These are phyloP conservation scores for Jaminaea rosea DNA, from an alignment of 1,284 basidiomycete species.

Conservation along the genomic window DNA sequence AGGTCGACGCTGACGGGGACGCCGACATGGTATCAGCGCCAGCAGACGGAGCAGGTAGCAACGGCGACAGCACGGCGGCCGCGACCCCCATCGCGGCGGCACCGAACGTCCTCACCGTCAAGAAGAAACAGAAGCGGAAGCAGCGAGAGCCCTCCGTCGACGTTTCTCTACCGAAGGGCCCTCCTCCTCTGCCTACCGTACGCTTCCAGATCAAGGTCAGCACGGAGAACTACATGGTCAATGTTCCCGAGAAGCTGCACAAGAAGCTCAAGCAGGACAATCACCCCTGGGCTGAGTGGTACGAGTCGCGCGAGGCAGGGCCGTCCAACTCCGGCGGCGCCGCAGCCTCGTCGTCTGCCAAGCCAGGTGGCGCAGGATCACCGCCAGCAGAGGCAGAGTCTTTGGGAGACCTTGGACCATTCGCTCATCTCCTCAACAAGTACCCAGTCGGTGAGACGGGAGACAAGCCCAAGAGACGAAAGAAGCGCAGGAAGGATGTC, in stretches of 20 bases:
- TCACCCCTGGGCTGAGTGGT: conserved; percentile 38
- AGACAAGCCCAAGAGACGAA: conserved; percentile 16
- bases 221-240: conserved; percentile 26
- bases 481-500: conserved; percentile 18
- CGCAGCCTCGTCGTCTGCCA: conserved; percentile 9
- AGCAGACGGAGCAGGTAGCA: neutral
- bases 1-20: neutral
- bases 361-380: conserved; percentile 11
- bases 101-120: neutral
- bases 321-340: too few species aligned
- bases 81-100: too few species aligned
- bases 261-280: conserved; percentile 19
- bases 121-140: neutral
- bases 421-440: conserved; percentile 7
- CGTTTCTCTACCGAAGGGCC: neutral
- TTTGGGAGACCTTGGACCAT: conserved; percentile 25
- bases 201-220: conserved; percentile 9
- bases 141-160: neutral
- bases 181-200: conserved; percentile 18
- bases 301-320: conserved; percentile 16
- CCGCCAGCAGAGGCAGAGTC: conserved; percentile 9
- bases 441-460: conserved; percentile 7
- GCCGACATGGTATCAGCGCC: conserved; percentile 1
- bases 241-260: conserved; percentile 33
- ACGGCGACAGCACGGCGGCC: neutral